phyloP scores from a whole-genome alignment of 2,329 filamentous ascomycete genomes.

The Myotisia sp. region DNA sequence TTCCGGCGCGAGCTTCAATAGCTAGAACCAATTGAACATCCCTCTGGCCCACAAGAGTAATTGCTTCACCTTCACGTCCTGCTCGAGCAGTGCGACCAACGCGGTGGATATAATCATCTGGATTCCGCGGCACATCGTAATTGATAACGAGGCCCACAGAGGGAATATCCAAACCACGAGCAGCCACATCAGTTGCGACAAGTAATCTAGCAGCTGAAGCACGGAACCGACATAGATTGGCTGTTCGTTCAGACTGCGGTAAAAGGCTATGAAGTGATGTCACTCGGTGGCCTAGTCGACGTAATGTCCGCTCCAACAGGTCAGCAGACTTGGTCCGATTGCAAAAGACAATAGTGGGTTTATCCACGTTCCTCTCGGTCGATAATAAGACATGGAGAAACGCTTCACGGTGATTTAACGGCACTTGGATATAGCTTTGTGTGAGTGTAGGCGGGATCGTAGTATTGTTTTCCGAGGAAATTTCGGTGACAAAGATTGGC shows the following conservation, averaged over 20 bases:
- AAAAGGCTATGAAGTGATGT: slow-evolving; percentile 82
- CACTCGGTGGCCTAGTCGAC: slow-evolving; percentile 73
- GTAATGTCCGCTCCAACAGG: slow-evolving; percentile 74
- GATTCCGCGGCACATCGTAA: slow-evolving; percentile 89
- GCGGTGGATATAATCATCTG: slow-evolving; percentile 93
- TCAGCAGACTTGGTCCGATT: slow-evolving; percentile 84
- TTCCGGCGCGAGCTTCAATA: slow-evolving; percentile 68
- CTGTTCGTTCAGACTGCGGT: slow-evolving; percentile 66
- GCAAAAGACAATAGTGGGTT: slow-evolving; percentile 82
- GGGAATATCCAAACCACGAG: slow-evolving; percentile 87
- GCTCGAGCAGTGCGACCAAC: slow-evolving; percentile 92
- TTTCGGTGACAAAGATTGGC: slow-evolving; percentile 77
- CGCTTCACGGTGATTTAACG: slow-evolving; percentile 84
- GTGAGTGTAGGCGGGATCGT: slow-evolving; percentile 64
- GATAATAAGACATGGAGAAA: slow-evolving; percentile 81
- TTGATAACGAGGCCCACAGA: slow-evolving; percentile 84
- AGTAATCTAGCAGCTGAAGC: slow-evolving; percentile 77
- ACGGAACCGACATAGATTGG: slow-evolving; percentile 83
- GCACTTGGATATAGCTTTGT: slow-evolving; percentile 76
- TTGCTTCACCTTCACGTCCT: slow-evolving; percentile 63
- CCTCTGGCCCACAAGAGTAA: slow-evolving; percentile 82
- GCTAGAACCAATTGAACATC: slow-evolving; percentile 83
- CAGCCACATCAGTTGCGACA: slow-evolving; percentile 88
- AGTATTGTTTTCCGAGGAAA: slow-evolving; percentile 54
- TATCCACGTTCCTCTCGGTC: slow-evolving; percentile 59